A percentile compares a stretch with the other conserved stretches of the same genome.
Conservation (phyloP, 768 basidiomycete genomes). For the Lactarius pseudohatsudake region DNA sequence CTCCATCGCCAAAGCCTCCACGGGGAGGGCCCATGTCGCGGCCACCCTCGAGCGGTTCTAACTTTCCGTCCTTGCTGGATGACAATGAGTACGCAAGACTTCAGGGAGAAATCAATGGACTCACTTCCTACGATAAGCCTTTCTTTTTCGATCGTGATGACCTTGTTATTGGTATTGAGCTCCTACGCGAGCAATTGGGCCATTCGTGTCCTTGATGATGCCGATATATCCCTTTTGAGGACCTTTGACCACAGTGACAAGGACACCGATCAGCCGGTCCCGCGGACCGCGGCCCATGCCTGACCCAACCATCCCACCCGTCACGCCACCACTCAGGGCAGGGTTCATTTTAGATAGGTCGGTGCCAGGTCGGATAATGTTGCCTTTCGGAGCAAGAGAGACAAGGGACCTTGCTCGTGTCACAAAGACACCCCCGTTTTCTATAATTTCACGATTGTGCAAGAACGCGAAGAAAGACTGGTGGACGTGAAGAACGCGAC, state of each 20-base stretch:
- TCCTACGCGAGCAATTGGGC: conserved; percentile 87
- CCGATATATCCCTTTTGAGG: conserved; percentile 89
- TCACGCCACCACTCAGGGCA: conserved; percentile 54
- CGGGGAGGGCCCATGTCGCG: conserved; percentile 41
- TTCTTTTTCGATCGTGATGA: conserved; percentile 82
- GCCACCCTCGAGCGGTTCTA: conserved; percentile 49
- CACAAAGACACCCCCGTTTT: conserved; percentile 95
- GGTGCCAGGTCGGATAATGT: conserved; percentile 57
- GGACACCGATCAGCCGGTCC: conserved; percentile 77
- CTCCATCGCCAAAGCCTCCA: conserved; percentile 28
- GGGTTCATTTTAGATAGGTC: conserved; percentile 95
- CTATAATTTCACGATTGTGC: conserved; percentile 84
- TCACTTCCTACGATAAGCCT: conserved; percentile 74
- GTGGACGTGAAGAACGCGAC: conserved; percentile 88
- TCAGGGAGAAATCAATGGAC: conserved; percentile 34
- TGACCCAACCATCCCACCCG: conserved; percentile 78
- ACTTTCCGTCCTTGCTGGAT: conserved; percentile 55
- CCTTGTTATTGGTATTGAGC: conserved; percentile 83
- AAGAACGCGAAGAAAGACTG: conserved; percentile 94
- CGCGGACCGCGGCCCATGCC: conserved; percentile 80
- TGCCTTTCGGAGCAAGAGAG: conserved; percentile 85
- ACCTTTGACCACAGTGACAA: conserved; percentile 81
- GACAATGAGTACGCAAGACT: conserved; percentile 17
- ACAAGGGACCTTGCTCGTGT: conserved; percentile 79
- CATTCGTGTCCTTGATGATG: conserved; percentile 93